These are phyloP conservation scores for Zasmidium citrigriseum DNA, from an alignment of 2,329 filamentous ascomycete genomes.

Conservation along the genomic window DNA sequence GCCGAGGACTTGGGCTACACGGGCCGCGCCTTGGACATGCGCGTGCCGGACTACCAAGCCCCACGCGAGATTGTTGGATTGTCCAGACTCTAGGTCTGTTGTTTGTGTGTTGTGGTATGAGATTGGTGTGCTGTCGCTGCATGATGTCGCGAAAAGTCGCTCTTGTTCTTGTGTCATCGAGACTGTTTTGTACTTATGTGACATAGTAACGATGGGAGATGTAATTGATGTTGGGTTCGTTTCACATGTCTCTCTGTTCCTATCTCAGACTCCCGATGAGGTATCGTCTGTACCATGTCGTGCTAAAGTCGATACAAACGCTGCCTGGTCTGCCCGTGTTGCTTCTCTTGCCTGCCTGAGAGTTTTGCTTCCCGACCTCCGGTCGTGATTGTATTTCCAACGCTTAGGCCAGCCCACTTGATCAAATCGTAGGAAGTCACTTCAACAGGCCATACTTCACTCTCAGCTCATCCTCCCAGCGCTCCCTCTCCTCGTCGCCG, in stretches of 20 bases:
- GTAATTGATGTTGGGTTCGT: background rate
- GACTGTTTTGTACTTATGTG: background rate
- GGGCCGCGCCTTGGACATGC: slow-evolving; percentile 74
- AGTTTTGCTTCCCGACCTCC: no score
- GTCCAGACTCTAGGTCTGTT: slow-evolving; percentile 41
- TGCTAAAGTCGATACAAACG: no score
- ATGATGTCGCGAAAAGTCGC: background rate
- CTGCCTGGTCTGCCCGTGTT: no score
- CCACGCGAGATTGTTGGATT: slow-evolving; percentile 47
- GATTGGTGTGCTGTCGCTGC: background rate
- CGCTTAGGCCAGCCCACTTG: no score
- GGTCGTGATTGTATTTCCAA: no score
- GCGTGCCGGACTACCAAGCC: slow-evolving; percentile 57
- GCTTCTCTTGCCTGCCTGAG: no score
- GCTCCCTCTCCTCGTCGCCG: no score
- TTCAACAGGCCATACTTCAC: background rate
- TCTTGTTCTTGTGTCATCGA: background rate
- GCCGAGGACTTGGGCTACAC: slow-evolving; percentile 75
- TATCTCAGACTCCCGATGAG: background rate
- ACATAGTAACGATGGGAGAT: background rate
- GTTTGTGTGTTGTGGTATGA: background rate
- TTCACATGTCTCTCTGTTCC: background rate
- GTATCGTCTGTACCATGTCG: background rate
- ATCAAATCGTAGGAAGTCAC: no score
- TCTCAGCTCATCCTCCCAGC: no score